Evolutionary conservation across 768 basidiomycete species (phyloP), one percentile per base, ranked within the genome.

Genomic region (Cyclocybe aegerita): DNA sequence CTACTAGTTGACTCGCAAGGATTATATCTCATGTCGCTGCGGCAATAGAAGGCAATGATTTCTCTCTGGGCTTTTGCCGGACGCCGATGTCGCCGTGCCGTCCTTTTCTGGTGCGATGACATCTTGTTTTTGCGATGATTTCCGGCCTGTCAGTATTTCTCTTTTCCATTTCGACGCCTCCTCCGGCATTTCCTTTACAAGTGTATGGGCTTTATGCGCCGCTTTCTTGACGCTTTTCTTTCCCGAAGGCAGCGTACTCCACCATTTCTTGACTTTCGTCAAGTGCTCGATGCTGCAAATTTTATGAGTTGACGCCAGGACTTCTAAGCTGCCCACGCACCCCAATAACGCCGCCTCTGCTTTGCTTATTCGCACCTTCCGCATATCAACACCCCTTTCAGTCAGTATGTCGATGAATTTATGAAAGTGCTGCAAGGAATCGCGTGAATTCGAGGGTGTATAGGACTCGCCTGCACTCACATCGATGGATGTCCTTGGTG

Each of bases 271-370:
- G 50, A 67, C 61, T 52, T 72, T 76, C 2, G 57, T 61, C 6
- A 79, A 59, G 40, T 77, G 76, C 52, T 80, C 78, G 40, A 80
- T 76, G 1, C 79, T 80, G 52, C 3, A 52, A 38, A 36, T 30
- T 15, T 14, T 36, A 38, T 48, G 9, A 44, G 46, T 39, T 46
- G 9, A 54, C 17, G 11, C 15, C 3, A 34, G 11, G n/a, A 9
- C 39, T 11, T 31, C 34, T 23, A 14, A 43, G 34, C 44, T 11
- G 15, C 30, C 10, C 4, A 50, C 74, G 48, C 55, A 80, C 79
- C 79, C 76, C 80, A 80, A 82, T 30, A 83, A 66, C 9, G 77
- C 74, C 5, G 75, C 64, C 58, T 85, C 83, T 11, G 80, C 83
- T 63, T 85, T 85, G 55, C 74, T 81, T 11, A 84, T 73, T 49